Evolutionary conservation across 192 early-diverging fungal species (phyloP), one percentile per base, ranked within the genome.

Genomic region (Rhizoclosmatium globosum): DNA sequence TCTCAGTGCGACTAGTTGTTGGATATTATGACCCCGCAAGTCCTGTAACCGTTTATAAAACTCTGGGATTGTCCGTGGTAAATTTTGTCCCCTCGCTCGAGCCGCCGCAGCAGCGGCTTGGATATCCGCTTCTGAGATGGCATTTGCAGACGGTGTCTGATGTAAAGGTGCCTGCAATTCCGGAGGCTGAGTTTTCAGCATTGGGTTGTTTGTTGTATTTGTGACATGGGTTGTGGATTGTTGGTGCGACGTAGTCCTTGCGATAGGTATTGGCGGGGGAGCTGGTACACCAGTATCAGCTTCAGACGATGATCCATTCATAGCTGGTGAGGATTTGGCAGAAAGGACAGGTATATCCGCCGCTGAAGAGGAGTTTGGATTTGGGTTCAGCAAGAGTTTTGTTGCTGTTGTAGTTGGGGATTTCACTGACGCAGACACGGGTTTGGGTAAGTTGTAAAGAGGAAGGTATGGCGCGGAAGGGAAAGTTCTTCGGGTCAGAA

Each of bases 301-400:
- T 23, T 9, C 61, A 23, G 6, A 6, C 0, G 9, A 9, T 6
- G 61, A 9, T 4, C 21, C 31, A 38, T 68, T 21, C 9, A 68
- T 21, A 7, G 65, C 65, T 13, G 65, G 66, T n/a, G 66, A 68
- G 38, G 66, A 19, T 1, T 48, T 65, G 46, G 62, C 23, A 13
- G 45, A 39, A 11, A 66, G 19, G 21, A 62, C 45, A 3, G 74
- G 74, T 48, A 76, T 67, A 39, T 76, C 74, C 7, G 74, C 74
- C 15, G 74, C 74, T 53, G 74, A 76, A 21, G 74, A 76, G 15
- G 74, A 76, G 64, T 76, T 76, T 38, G 74, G 74, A 43, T 76
- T 76, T 31, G 74, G 74, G 74, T 76, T 76, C 46, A 76, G 31
- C 9, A 76, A 11, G 47, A 76, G 41, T 42, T 76, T 76, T 53